phyloP scores from a whole-genome alignment of 1,284 basidiomycete species.

The Microbotryomycetes sp. region DNA sequence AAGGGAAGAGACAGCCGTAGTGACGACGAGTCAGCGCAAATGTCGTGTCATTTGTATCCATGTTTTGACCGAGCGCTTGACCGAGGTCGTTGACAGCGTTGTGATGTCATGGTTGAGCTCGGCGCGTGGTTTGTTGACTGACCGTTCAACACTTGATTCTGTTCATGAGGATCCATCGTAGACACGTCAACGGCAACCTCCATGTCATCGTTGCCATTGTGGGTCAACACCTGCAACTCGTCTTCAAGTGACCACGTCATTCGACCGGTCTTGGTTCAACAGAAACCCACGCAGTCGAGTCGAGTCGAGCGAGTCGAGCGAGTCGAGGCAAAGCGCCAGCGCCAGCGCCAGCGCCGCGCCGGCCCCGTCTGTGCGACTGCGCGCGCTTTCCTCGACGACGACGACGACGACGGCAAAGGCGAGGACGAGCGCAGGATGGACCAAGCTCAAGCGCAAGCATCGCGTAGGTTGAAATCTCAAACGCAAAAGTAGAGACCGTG shows the following conservation, averaged over 20 bases:
- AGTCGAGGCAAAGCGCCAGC: not conserved
- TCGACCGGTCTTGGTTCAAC: no score
- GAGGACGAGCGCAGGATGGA: no score
- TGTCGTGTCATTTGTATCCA: not conserved
- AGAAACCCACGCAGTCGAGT: no score
- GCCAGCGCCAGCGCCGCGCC: not conserved
- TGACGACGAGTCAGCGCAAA: not conserved
- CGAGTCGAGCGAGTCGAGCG: not conserved
- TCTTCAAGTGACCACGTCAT: not conserved
- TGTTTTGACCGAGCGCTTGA: no score
- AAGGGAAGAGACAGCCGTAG: no score
- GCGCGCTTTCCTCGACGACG: no score
- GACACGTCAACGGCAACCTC: constrained; percentile 49
- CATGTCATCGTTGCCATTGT: not conserved
- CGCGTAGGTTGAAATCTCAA: no score
- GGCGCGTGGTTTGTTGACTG: constrained; percentile 26
- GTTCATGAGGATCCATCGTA: constrained; percentile 46
- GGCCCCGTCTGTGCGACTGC: not conserved
- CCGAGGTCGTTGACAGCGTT: constrained; percentile 31
- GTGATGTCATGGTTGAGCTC: constrained; percentile 17
- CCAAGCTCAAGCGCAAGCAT: constrained; percentile 28
- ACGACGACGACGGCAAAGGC: no score
- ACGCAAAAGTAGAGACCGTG: no score
- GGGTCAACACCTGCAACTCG: not conserved
- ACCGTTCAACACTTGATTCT: constrained; percentile 54